A percentile compares a stretch with the other conserved stretches of the same genome.
Evolutionary conservation across 2,329 filamentous ascomycete genomes (phyloP).

Genomic region (Cladosporium halotolerans): DNA sequence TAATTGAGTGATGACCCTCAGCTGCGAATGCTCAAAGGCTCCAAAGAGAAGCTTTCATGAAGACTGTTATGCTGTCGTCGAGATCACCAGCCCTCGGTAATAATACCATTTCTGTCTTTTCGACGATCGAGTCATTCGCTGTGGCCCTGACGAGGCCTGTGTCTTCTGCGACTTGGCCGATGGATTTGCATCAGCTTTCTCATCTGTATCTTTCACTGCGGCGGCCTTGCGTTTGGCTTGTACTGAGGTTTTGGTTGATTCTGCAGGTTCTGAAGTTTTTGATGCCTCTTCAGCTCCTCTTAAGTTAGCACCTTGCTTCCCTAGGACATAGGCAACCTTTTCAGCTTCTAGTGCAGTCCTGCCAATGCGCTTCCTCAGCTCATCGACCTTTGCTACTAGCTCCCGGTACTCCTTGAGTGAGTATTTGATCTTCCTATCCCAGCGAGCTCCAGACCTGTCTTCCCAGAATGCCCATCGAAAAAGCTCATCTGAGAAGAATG

Average conservation of each 20-base stretch:
- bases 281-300: background rate
- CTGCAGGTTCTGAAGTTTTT: background rate
- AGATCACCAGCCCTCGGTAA: no score
- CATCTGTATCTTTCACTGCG: background rate
- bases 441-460: slow-evolving; percentile 32
- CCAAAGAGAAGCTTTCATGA: no score
- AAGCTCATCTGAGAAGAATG: slow-evolving; percentile 77
- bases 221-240: background rate
- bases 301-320: slow-evolving; percentile 36
- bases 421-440: slow-evolving; percentile 59
- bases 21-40: no score
- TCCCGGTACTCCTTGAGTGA: slow-evolving; percentile 59
- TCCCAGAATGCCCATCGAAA: slow-evolving; percentile 63
- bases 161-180: background rate
- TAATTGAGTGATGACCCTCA: no score
- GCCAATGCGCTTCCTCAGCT: slow-evolving; percentile 39
- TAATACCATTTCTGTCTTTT: background rate
- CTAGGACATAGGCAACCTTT: slow-evolving; percentile 64
- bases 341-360: slow-evolving; percentile 60
- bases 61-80: no score
- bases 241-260: background rate
- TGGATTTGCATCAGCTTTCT: background rate
- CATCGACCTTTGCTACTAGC: slow-evolving; percentile 39
- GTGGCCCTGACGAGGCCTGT: background rate
- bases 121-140: background rate